Conservation (phyloP, 2,329 filamentous ascomycete species). For the Apiospora sp. region DNA sequence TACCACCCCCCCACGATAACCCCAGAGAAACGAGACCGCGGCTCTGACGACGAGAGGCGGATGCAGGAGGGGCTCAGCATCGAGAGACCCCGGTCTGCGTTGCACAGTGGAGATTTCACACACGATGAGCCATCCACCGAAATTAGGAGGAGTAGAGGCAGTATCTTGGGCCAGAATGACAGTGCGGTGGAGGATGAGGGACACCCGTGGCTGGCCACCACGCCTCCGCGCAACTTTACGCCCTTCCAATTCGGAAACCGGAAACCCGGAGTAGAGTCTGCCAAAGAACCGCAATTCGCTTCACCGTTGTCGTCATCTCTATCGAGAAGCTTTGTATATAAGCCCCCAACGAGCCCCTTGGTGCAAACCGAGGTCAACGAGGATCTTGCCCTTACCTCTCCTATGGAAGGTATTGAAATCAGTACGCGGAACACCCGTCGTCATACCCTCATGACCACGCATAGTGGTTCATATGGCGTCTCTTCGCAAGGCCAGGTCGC, state of each 20-base stretch:
- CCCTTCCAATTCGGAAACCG: conserved; percentile 54
- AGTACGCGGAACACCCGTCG: conserved; percentile 59
- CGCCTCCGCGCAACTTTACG: conserved; percentile 61
- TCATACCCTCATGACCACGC: conserved; percentile 75
- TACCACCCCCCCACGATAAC: conserved; percentile 57
- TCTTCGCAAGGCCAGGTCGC: conserved; percentile 45
- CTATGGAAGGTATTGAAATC: conserved; percentile 59
- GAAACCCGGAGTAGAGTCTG: conserved; percentile 13
- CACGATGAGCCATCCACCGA: conserved; percentile 45
- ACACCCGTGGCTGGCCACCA: conserved; percentile 60
- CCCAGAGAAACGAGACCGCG: conserved; percentile 51
- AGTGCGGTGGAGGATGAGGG: neutral
- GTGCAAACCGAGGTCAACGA: conserved; percentile 89
- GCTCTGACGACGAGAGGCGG: conserved; percentile 50
- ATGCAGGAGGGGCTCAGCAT: conserved; percentile 69
- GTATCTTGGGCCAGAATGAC: conserved; percentile 2
- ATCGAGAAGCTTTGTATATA: conserved; percentile 82
- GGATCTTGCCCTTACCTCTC: conserved; percentile 71
- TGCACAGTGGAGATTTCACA: conserved; percentile 74
- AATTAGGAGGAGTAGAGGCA: conserved; percentile 34
- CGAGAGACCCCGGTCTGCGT: conserved; percentile 80
- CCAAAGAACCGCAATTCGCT: conserved; percentile 36
- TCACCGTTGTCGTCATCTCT: conserved; percentile 76
- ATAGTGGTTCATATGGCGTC: conserved; percentile 52
- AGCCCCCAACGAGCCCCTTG: conserved; percentile 89